Percentiles rank a stretch among this genome's conserved stretches.
Evolutionary conservation across 2,329 filamentous ascomycete species (phyloP).

Genomic region (Alternaria sp.): DNA sequence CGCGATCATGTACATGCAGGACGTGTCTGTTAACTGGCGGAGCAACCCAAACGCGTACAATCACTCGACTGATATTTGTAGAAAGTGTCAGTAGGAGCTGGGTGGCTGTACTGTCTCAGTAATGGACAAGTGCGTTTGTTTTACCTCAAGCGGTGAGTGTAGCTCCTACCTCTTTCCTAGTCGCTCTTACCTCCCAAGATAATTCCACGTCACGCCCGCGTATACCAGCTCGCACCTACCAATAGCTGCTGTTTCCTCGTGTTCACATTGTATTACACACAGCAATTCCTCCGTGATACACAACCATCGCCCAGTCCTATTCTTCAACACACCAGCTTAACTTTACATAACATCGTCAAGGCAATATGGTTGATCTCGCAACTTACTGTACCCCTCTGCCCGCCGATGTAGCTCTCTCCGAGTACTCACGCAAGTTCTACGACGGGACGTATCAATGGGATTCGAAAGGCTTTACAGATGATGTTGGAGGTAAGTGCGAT

Average conservation of each 20-base stretch:
- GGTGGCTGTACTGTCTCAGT: not conserved
- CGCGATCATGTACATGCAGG: not conserved
- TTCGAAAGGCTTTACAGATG: constrained; percentile 39
- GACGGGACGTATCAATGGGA: constrained; percentile 39
- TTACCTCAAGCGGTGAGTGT: constrained; percentile 10
- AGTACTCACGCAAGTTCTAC: constrained; percentile 43
- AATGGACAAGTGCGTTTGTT: constrained; percentile 1
- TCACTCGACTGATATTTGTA: not conserved
- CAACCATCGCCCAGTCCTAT: not conserved
- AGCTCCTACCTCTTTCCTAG: not conserved
- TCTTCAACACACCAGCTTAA: not conserved
- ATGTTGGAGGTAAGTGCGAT: constrained; percentile 29
- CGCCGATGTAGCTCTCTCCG: constrained; percentile 21
- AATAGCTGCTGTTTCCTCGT: not conserved
- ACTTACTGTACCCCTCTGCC: not conserved
- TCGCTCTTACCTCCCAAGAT: not conserved
- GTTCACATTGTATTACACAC: not conserved
- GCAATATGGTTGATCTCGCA: not conserved
- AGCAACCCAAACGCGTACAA: not conserved
- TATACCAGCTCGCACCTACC: not conserved
- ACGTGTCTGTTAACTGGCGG: not conserved
- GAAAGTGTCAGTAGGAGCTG: not conserved
- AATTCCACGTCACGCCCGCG: not conserved
- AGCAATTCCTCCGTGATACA: not conserved
- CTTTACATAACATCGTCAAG: not conserved